A percentile compares a stretch with the other conserved stretches of the same genome.
Evolutionary conservation across 1,284 basidiomycete genomes (phyloP).

Genomic region (Pascua sp.): DNA sequence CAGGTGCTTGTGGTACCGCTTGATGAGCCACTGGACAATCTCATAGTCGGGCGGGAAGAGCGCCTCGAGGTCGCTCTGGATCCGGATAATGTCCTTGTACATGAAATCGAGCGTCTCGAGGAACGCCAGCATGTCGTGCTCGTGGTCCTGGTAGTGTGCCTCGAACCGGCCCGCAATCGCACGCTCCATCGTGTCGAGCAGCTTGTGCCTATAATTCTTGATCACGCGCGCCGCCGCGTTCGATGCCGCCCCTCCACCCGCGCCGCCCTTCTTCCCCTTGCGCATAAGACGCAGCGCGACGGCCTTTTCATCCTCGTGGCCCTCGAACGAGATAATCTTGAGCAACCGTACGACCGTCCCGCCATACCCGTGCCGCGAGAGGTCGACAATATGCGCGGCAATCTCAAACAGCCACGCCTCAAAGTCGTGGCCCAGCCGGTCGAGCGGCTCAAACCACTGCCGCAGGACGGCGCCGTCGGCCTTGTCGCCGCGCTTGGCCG

Average conservation of each 20-base stretch:
- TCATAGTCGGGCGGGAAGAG: slow-evolving; percentile 93
- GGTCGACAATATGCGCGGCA: slow-evolving; percentile 70
- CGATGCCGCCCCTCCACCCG: slow-evolving; percentile 49
- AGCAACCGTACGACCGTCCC: slow-evolving; percentile 85
- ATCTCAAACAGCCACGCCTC: slow-evolving; percentile 82
- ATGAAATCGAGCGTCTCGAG: slow-evolving; percentile 80
- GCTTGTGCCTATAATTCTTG: slow-evolving; percentile 93
- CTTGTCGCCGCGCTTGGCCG: slow-evolving; percentile 75
- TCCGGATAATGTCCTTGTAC: slow-evolving; percentile 88
- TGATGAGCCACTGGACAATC: slow-evolving; percentile 76
- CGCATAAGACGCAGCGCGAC: slow-evolving; percentile 90
- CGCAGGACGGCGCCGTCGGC: slow-evolving; percentile 61
- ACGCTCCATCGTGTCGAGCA: slow-evolving; percentile 73
- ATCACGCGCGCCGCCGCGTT: slow-evolving; percentile 89
- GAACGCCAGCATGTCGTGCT: slow-evolving; percentile 67
- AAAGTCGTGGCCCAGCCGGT: slow-evolving; percentile 74
- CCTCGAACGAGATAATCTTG: slow-evolving; percentile 93
- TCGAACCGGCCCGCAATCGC: slow-evolving; percentile 74
- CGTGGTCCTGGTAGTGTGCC: slow-evolving; percentile 62
- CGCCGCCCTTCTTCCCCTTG: slow-evolving; percentile 56
- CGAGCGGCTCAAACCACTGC: slow-evolving; percentile 84
- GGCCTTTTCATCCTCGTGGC: slow-evolving; percentile 90
- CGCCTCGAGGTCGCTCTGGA: slow-evolving; percentile 79
- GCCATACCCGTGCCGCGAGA: slow-evolving; percentile 73
- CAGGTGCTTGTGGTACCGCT: slow-evolving; percentile 88